phyloP scores from a whole-genome alignment of 768 basidiomycete species.

The Myochromella boudieri region DNA sequence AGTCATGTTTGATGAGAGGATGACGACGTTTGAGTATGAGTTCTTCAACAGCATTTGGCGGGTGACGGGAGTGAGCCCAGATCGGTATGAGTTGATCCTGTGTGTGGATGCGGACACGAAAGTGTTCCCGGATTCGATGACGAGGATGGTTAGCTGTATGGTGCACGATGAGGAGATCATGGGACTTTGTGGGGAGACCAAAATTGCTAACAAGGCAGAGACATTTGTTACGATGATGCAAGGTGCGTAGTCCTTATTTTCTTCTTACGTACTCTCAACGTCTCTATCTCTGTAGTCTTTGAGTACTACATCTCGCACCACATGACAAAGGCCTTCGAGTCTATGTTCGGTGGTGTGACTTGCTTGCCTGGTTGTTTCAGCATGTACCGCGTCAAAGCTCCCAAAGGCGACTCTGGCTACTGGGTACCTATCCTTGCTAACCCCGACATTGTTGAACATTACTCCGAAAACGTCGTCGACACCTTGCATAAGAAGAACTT shows the following conservation, averaged over 20 bases:
- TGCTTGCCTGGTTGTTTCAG: constrained; percentile 99
- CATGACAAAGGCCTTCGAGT: constrained; percentile 98
- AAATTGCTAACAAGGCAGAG: constrained; percentile 98
- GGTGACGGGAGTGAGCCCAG: constrained; percentile 91
- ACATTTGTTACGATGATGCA: constrained; percentile 99
- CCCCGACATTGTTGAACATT: constrained; percentile 97
- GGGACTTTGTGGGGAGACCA: constrained; percentile 99
- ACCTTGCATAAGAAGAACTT: constrained; percentile 99
- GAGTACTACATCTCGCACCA: constrained; percentile 99
- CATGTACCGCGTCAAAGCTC: constrained; percentile 99
- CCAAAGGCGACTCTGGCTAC: constrained; percentile 93
- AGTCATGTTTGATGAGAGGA: constrained; percentile 99
- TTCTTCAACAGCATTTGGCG: constrained; percentile 99
- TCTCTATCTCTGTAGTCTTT: constrained; percentile 63
- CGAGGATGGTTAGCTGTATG: constrained; percentile 96
- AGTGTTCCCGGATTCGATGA: constrained; percentile 97
- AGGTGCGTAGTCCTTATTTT: constrained; percentile 52
- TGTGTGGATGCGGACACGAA: constrained; percentile 99
- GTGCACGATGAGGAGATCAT: constrained; percentile 97
- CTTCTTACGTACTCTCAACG: background rate
- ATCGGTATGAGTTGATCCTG: constrained; percentile 91
- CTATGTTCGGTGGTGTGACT: constrained; percentile 99
- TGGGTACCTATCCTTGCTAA: constrained; percentile 99
- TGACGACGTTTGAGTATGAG: constrained; percentile 99
- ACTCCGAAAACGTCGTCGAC: constrained; percentile 99